A percentile compares a stretch with the other conserved stretches of the same genome.
Conservation (phyloP, 305 asterid species). For the Rubia peregrina region DNA sequence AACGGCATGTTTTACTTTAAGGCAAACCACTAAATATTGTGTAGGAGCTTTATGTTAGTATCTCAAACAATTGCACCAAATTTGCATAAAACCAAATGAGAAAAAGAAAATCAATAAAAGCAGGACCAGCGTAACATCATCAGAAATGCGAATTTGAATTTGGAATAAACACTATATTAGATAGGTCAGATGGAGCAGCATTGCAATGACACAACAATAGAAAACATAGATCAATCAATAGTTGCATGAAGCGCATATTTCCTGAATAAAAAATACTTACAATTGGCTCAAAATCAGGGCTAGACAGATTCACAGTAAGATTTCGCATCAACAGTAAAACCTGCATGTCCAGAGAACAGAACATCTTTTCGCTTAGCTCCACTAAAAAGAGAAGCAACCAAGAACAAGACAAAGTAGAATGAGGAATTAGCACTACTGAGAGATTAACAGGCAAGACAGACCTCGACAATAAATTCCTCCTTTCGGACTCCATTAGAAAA, state of each 20-base stretch:
- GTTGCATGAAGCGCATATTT: constrained; percentile 2
- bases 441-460: neutral
- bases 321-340: constrained; percentile 80
- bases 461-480: neutral
- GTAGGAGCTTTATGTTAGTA: neutral
- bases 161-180: too few species aligned
- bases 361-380: constrained; percentile 5
- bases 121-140: neutral
- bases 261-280: constrained; percentile 40
- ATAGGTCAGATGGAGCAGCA: neutral
- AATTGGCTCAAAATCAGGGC: constrained; percentile 75
- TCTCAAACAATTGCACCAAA: neutral
- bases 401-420: neutral
- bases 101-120: neutral
- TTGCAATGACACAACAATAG: neutral
- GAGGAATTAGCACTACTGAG: neutral
- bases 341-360: constrained; percentile 44
- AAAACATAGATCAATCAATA: constrained; percentile 7
- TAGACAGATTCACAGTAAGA: constrained; percentile 75
- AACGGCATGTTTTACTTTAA: neutral
- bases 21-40: neutral
- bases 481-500: neutral
- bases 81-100: neutral
- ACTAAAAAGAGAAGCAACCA: neutral
- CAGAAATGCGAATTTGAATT: too few species aligned